A percentile compares a stretch with the other conserved stretches of the same genome.
phyloP scores from a whole-genome alignment of 2,329 filamentous ascomycete genomes.

The Trichoderma oligosporum region DNA sequence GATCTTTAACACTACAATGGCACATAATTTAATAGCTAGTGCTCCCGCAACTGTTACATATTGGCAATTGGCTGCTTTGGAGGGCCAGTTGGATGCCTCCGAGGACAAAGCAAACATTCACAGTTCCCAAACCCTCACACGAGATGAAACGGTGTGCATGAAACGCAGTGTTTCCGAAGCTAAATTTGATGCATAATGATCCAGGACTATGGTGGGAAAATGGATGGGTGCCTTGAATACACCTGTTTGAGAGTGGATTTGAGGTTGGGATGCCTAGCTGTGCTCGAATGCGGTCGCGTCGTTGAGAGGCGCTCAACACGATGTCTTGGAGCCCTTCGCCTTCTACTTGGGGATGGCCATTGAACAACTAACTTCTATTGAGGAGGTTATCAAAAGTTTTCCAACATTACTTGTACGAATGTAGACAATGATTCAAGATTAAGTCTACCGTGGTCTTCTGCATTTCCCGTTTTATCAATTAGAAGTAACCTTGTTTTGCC shows the following conservation, averaged over 20 bases:
- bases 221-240: background rate
- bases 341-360: background rate
- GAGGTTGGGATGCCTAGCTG: background rate
- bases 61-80: background rate
- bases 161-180: conserved; percentile 13
- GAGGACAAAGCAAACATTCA: too few species aligned
- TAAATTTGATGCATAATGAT: conserved; percentile 8
- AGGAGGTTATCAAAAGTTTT: background rate
- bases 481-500: background rate
- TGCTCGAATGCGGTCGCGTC: too few species aligned
- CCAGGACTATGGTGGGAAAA: background rate
- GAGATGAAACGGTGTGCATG: conserved; percentile 3
- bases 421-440: too few species aligned
- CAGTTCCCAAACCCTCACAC: background rate
- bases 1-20: background rate
- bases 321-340: too few species aligned
- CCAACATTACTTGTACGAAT: background rate
- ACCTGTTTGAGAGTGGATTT: background rate
- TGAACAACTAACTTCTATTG: background rate
- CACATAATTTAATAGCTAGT: background rate
- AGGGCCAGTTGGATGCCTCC: background rate
- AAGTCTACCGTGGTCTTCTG: background rate
- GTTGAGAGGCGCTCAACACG: background rate
- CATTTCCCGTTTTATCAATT: background rate
- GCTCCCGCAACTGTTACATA: background rate